These are phyloP conservation scores for Gryganskiella cystojenkinii DNA, from an alignment of 192 early-diverging fungal species.

Conservation along the genomic window DNA sequence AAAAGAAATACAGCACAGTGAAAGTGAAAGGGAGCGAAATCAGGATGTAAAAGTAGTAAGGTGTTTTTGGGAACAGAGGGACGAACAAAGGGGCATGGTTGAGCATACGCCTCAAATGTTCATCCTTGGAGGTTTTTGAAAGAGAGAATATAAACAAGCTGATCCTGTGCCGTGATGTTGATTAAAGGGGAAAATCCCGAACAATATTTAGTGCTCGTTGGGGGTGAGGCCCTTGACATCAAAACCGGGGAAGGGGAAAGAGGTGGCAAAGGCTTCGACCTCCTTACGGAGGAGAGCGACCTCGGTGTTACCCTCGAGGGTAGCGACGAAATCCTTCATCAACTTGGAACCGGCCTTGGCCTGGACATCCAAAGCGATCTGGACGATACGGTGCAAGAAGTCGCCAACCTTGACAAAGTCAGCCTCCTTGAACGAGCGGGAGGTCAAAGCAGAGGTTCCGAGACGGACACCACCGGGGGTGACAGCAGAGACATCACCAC, in stretches of 20 bases:
- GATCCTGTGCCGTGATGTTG: conserved; percentile 6
- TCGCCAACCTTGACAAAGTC: conserved; percentile 98
- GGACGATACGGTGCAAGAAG: conserved; percentile 93
- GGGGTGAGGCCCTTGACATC: conserved; percentile 30
- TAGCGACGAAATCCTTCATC: conserved; percentile 98
- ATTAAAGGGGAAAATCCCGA: too few relatives aligned
- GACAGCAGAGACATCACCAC: conserved; percentile 94
- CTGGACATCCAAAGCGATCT: conserved; percentile 91
- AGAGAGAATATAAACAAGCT: background rate
- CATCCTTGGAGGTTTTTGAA: conserved; percentile 1
- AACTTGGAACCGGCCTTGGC: conserved; percentile 86
- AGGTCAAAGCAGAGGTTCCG: conserved; percentile 95
- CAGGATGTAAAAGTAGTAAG: too few relatives aligned
- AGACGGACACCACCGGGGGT: conserved; percentile 98
- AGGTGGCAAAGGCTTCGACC: conserved; percentile 91
- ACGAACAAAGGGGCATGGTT: conserved; percentile 40
- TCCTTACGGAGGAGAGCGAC: conserved; percentile 85
- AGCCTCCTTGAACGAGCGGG: conserved; percentile 94
- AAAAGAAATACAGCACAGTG: conserved; percentile 11
- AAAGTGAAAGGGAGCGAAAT: background rate
- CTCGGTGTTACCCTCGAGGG: conserved; percentile 79
- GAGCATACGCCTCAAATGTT: conserved; percentile 34
- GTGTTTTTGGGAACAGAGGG: too few relatives aligned
- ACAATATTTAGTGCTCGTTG: conserved; percentile 42
- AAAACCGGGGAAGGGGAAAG: conserved; percentile 97